Evolutionary conservation across 805 yeast species (phyloP).

Genomic region (Monosporozyma servazzii): DNA sequence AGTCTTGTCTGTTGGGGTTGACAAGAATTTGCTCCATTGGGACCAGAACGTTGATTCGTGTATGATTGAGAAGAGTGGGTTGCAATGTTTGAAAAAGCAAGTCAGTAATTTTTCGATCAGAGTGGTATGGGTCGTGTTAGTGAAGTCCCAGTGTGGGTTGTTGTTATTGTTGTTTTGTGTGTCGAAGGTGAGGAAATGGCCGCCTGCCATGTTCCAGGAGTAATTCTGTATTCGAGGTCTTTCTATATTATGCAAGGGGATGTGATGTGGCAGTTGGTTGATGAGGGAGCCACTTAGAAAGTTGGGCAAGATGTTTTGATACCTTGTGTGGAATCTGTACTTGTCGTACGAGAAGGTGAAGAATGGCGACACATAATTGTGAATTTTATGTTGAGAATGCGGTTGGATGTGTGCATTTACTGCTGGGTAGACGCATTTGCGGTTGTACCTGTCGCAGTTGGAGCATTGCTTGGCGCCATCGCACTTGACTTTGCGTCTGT

Average conservation of each 20-base stretch:
- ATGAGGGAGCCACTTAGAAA: constrained; percentile 32
- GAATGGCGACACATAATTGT: constrained; percentile 14
- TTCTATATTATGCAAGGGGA: constrained; percentile 27
- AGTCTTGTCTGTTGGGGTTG: constrained; percentile 6
- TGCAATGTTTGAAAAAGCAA: constrained; percentile 38
- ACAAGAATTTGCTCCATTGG: constrained; percentile 32
- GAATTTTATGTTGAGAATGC: background rate
- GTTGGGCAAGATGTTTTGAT: constrained; percentile 35
- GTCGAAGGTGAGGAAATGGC: constrained; percentile 36
- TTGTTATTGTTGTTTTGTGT: background rate
- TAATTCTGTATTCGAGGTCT: constrained; percentile 52
- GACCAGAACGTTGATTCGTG: constrained; percentile 47
- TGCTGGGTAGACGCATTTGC: constrained; percentile 8
- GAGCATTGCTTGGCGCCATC: constrained; percentile 18
- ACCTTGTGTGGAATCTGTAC: constrained; percentile 40
- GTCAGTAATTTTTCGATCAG: constrained; percentile 29
- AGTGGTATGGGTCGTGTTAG: constrained; percentile 14
- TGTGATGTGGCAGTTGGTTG: constrained; percentile 28
- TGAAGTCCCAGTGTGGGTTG: constrained; percentile 4
- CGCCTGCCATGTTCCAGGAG: constrained; percentile 62
- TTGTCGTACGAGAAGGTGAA: constrained; percentile 32
- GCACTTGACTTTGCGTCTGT: constrained; percentile 21
- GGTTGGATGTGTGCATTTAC: background rate
- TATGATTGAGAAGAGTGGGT: constrained; percentile 43
- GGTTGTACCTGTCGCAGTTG: constrained; percentile 11